Conservation (phyloP, 306 rosid genomes). For the Lagenaria siceraria region DNA sequence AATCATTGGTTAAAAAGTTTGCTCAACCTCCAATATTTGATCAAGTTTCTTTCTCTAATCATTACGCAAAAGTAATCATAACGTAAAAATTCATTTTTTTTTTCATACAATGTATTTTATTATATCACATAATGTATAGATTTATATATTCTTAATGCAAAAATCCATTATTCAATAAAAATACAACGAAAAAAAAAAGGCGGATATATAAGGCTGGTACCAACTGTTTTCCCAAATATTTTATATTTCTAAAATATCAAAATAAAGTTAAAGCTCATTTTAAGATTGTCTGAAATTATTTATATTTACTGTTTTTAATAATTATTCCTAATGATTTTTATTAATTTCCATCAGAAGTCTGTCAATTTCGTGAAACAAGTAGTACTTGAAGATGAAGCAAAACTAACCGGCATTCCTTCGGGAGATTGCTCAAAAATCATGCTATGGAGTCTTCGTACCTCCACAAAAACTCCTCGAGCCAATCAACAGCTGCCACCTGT, state of each 20-base stretch:
- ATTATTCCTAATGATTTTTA: background rate
- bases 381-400: slow-evolving; percentile 81
- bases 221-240: background rate
- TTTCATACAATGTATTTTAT: background rate
- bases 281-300: background rate
- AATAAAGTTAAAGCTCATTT: background rate
- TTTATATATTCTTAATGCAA: background rate
- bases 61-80: slow-evolving; percentile 1
- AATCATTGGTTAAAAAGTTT: slow-evolving; percentile 21
- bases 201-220: background rate
- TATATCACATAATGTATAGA: background rate
- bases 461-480: slow-evolving; percentile 10
- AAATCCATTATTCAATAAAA: no score
- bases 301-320: background rate
- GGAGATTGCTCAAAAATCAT: slow-evolving; percentile 69
- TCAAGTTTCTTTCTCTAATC: background rate
- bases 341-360: slow-evolving; percentile 39
- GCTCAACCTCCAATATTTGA: slow-evolving; percentile 32
- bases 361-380: slow-evolving; percentile 92
- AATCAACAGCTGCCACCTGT: slow-evolving; percentile 17
- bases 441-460: slow-evolving; percentile 65
- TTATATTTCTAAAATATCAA: background rate
- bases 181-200: background rate
- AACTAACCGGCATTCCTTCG: slow-evolving; percentile 74
- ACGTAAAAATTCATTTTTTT: background rate